Evolutionary conservation across 352 stramenopile species (phyloP), one percentile per base, ranked within the genome.

Genomic region (Phytopythium kandeliae): DNA sequence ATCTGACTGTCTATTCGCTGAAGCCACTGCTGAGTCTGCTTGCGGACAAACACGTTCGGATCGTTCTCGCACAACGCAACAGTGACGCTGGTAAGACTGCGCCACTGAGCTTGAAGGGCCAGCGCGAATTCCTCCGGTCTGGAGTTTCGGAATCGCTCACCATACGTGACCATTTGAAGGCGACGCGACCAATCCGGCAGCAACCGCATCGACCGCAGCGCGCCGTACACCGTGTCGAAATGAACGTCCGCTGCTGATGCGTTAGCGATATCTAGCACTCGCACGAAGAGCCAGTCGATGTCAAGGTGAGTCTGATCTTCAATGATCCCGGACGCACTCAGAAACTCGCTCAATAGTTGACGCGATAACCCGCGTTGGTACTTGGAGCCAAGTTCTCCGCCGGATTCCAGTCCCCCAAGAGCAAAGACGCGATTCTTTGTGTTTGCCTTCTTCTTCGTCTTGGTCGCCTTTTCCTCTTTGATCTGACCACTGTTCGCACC

Each of bases 21-120:
- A 15, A 60, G 37, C 28, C 65, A 42, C 26, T 53, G 46, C 41
- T 56, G 48, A 40, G 42, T 63, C 31, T 71, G 60, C 3, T 57
- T 66, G 16, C 71, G 65, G 17, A 79, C 51, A 22, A 79, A 83
- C 13, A 65, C 35, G 35, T 88, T 88, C 1, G 67, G 74, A 38
- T 88, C 77, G 41, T 81, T 80, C 28, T 68, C 72, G 17, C 65
- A 76, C 10, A 88, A 6, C 2, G 55, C 56, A 1, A 84, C 48
- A 17, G 51, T 71, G 21, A 65, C 52, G 6, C 56, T 63, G 24
- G 64, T 52, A 24, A 79, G 57, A 11, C 69, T 41, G 1, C 43
- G 54, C 71, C 77, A 85, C 22, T 68, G 55, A 3, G 78, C 51
- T 0, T 58, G 49, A 11, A 82, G 31, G 13, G 54, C 54, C 1